A percentile compares a stretch with the other conserved stretches of the same genome.
These are phyloP conservation scores for Hapsidospora chrysogenum DNA, from an alignment of 495 filamentous ascomycete genomes.

Conservation along the genomic window DNA sequence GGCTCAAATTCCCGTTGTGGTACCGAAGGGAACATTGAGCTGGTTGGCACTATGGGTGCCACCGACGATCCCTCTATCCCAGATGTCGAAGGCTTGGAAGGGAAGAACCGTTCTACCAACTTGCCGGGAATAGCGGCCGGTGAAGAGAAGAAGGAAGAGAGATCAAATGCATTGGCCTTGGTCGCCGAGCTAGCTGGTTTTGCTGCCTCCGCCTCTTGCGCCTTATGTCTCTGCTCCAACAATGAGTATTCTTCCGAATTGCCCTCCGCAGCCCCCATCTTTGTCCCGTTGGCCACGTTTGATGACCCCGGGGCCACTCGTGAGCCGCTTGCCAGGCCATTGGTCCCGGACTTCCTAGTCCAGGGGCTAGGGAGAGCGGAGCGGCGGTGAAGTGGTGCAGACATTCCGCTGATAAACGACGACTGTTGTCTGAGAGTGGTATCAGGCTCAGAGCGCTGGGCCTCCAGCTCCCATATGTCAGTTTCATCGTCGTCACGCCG, in stretches of 20 bases:
- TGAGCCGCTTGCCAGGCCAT: too few species aligned
- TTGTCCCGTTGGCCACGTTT: neutral
- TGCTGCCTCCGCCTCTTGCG: slow-evolving; percentile 4
- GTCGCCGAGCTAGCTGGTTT: neutral
- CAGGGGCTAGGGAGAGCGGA: slow-evolving; percentile 27
- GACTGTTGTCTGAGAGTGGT: neutral
- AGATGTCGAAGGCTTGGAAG: neutral
- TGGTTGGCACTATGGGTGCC: neutral
- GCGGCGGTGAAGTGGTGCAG: slow-evolving; percentile 9
- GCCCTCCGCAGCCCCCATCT: neutral
- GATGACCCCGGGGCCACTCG: neutral
- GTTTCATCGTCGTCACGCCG: slow-evolving; percentile 18
- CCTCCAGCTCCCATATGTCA: slow-evolving; percentile 31
- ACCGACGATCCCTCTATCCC: too few species aligned
- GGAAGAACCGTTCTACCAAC: neutral
- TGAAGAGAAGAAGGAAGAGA: slow-evolving; percentile 30
- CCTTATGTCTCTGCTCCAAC: slow-evolving; percentile 7
- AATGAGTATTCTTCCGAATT: slow-evolving; percentile 15
- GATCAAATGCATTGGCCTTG: slow-evolving; percentile 16
- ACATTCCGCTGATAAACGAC: neutral
- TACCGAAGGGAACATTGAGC: slow-evolving; percentile 10
- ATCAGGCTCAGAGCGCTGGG: slow-evolving; percentile 18
- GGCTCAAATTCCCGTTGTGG: slow-evolving; percentile 13
- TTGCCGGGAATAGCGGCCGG: slow-evolving; percentile 21
- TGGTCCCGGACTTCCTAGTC: too few species aligned